Conservation (phyloP, 164 flowering plant species). For the Hamamelis virginiana region DNA sequence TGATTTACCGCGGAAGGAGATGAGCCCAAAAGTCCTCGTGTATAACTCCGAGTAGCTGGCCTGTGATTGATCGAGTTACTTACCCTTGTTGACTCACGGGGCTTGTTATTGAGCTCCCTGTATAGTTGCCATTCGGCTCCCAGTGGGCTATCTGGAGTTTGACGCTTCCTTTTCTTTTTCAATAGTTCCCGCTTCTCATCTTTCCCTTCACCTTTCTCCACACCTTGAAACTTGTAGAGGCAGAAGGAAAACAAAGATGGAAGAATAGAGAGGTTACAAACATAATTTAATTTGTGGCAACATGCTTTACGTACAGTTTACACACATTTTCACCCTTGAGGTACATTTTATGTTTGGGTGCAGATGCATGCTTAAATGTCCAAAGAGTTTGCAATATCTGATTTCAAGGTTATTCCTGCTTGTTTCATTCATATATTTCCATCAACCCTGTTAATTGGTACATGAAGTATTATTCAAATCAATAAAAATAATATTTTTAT, state of each 20-base stretch:
- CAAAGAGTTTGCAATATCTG: no score
- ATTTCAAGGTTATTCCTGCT: no score
- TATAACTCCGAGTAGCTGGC: conserved; percentile 16
- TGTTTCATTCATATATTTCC: no score
- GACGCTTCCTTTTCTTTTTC: conserved; percentile 26
- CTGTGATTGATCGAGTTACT: conserved; percentile 8
- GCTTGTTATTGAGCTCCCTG: conserved; percentile 9
- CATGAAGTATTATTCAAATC: no score
- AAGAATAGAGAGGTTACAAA: no score
- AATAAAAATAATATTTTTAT: no score
- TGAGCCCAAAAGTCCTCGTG: conserved; percentile 21
- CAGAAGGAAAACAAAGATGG: not conserved
- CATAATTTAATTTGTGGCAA: no score
- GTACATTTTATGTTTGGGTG: no score
- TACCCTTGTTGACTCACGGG: not conserved
- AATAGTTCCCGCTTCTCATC: conserved; percentile 31
- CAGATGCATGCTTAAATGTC: no score
- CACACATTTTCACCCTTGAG: no score
- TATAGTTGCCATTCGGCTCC: conserved; percentile 24
- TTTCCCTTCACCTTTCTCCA: conserved; percentile 21
- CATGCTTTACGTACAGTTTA: no score
- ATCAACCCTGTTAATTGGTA: no score
- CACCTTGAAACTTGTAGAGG: conserved; percentile 13
- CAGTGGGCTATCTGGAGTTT: conserved; percentile 25
- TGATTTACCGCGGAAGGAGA: conserved; percentile 35